Evolutionary conservation across 2,329 filamentous ascomycete genomes (phyloP).

Genomic region (Xylariaceae sp.): DNA sequence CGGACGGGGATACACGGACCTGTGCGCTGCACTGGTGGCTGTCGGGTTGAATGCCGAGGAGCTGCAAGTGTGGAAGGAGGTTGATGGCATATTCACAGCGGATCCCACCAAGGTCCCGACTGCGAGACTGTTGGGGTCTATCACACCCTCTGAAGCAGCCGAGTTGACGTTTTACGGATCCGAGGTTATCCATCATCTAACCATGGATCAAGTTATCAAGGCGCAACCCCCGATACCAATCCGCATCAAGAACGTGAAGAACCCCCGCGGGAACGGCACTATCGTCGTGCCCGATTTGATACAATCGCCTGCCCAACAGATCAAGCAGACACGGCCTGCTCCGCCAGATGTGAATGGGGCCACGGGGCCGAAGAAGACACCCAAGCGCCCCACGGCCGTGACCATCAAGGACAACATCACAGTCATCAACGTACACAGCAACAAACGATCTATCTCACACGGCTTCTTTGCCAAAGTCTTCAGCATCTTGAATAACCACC

Average conservation of each 20-base stretch:
- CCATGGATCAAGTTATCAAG: constrained; percentile 93
- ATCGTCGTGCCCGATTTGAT: constrained; percentile 74
- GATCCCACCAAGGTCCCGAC: constrained; percentile 89
- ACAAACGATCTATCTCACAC: constrained; percentile 92
- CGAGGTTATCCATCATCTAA: constrained; percentile 97
- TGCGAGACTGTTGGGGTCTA: constrained; percentile 79
- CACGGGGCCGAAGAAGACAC: constrained; percentile 43
- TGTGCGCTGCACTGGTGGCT: constrained; percentile 87
- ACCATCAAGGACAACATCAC: constrained; percentile 97
- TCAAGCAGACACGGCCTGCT: constrained; percentile 45
- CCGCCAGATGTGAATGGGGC: constrained; percentile 27
- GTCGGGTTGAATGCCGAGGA: constrained; percentile 85
- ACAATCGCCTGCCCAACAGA: constrained; percentile 52
- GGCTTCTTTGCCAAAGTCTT: constrained; percentile 96
- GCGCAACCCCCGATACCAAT: constrained; percentile 76
- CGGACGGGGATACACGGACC: constrained; percentile 92
- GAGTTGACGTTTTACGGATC: constrained; percentile 93
- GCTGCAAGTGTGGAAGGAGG: constrained; percentile 98
- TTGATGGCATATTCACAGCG: constrained; percentile 84
- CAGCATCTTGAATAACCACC: constrained; percentile 79
- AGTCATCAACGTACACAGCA: constrained; percentile 96
- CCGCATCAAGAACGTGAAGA: constrained; percentile 90
- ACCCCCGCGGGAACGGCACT: constrained; percentile 73
- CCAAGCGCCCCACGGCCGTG: constrained; percentile 79
- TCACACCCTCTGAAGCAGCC: constrained; percentile 91